A percentile compares a stretch with the other conserved stretches of the same genome.
Conservation (phyloP, 2,329 filamentous ascomycete genomes). For the Pyrenochaeta sp. region DNA sequence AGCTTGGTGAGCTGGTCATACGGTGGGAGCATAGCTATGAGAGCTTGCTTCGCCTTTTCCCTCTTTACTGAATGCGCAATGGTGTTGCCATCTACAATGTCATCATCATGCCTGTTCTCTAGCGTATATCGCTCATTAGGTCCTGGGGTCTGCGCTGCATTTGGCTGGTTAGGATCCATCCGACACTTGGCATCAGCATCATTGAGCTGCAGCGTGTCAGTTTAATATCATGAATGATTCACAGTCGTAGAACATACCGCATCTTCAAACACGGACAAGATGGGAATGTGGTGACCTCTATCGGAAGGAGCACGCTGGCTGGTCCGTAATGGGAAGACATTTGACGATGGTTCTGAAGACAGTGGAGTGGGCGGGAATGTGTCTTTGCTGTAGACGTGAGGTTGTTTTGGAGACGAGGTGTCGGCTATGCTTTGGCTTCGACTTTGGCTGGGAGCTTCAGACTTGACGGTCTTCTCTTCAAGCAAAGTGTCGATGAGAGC, state of each 20-base stretch:
- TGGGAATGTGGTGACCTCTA: conserved; percentile 44
- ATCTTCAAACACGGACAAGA: conserved; percentile 50
- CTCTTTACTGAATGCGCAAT: conserved; percentile 36
- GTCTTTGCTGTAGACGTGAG: conserved; percentile 31
- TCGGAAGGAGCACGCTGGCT: conserved; percentile 33
- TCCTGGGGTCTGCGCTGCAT: too few species aligned
- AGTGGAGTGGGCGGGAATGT: conserved; percentile 42
- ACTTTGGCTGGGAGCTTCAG: conserved; percentile 31
- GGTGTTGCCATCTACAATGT: conserved; percentile 30
- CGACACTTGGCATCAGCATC: conserved; percentile 43
- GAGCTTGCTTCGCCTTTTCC: conserved; percentile 45
- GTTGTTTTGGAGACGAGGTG: conserved; percentile 36
- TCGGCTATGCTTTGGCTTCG: conserved; percentile 31
- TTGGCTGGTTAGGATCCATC: conserved; percentile 26
- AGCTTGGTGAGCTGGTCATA: conserved; percentile 43
- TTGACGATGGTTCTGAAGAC: conserved; percentile 39
- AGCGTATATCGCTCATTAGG: conserved; percentile 37
- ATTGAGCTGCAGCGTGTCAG: conserved; percentile 43
- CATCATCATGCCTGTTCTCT: conserved; percentile 39
- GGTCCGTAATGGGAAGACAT: conserved; percentile 22
- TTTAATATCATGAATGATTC: too few species aligned
- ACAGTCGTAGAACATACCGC: conserved; percentile 44
- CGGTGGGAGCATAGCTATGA: conserved; percentile 45
- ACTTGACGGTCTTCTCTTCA: conserved; percentile 44
- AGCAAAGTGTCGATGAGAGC: conserved; percentile 50